Base-by-base conservation (phyloP, 225 moss, liverwort and hornwort genomes). In the Bryum argenteum region DNA sequence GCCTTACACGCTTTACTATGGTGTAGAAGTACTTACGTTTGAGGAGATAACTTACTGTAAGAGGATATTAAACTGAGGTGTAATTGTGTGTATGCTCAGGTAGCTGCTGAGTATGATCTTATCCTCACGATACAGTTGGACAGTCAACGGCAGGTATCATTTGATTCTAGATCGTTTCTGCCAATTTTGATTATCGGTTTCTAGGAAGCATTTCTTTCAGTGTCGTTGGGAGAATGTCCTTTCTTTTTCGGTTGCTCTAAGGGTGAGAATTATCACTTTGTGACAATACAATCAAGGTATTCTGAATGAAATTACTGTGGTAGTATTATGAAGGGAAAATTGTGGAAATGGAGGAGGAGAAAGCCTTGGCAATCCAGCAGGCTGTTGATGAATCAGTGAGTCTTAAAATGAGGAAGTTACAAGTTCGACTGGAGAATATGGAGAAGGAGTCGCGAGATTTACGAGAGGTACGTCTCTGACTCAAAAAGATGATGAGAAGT, bases 111-210 rank as follows among this genome's bases (percentile, higher is more conserved):
- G 70, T 98, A 98, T 74, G 87, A 94, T 86, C 97, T 87, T 58
- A 82, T 98, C 62, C 83, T 92, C 77, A 94, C 85, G 23, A 90
- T 86, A 51, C 97, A 92, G 78, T 80, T 98, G 81, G 97, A 94
- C 71, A 98, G 94, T 70, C 97, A 98, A 83, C 85, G 97, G 75
- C 92, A 92, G 92, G 95, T 95, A 60, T 60, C 1, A 40, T 51
- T 23, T 68, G n/a, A 4, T 67, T 62, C 21, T 4, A 17, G 18
- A 10, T 48, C 23, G 58, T 58, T 51, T 67, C 38, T 48, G n/a
- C n/a, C 23, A 52, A 42, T 47, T 52, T 60, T 37, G 37, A 63
- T 33, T 28, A 9, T 38, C 18, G 11, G 26, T n/a, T 14, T 47
- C 15, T 63, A 33, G 63, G 64, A 37, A 69, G 21, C 13, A 5